Conservation (phyloP, 1,139 yeast species). For the Kluyveromyces sp. region DNA sequence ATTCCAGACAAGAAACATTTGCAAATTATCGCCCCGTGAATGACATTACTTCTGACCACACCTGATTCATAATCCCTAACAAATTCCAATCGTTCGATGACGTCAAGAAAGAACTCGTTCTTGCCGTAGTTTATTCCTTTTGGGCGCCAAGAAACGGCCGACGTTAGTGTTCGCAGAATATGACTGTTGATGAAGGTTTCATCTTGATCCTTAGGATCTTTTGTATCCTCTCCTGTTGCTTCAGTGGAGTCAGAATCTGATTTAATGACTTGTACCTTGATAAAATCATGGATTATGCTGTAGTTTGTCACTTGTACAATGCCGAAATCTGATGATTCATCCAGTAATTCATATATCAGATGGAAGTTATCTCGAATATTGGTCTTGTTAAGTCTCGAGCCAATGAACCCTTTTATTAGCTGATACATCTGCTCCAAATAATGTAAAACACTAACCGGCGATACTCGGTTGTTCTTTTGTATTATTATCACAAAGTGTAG, state of each 20-base stretch:
- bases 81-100: constrained; percentile 59
- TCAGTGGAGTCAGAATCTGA: constrained; percentile 8
- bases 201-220: constrained; percentile 17
- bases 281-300: constrained; percentile 62
- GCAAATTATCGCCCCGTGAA: constrained; percentile 58
- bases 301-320: constrained; percentile 69
- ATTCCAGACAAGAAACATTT: constrained; percentile 69
- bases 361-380: constrained; percentile 58
- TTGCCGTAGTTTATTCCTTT: constrained; percentile 73
- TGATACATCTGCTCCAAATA: constrained; percentile 53
- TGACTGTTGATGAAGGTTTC: constrained; percentile 48
- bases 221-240: constrained; percentile 7
- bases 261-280: constrained; percentile 35
- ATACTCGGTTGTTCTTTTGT: constrained; percentile 39
- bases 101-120: constrained; percentile 73
- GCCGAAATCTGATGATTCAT: constrained; percentile 69
- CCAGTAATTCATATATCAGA: constrained; percentile 63
- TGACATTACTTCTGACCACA: constrained; percentile 53
- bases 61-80: constrained; percentile 50
- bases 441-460: constrained; percentile 51
- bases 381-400: constrained; percentile 45
- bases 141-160: constrained; percentile 73
- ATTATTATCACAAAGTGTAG: constrained; percentile 42
- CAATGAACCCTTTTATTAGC: constrained; percentile 53
- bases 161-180: constrained; percentile 64